Conservation (phyloP, 225 moss, liverwort and hornwort species). For the Physcomitrellopsis africana region DNA sequence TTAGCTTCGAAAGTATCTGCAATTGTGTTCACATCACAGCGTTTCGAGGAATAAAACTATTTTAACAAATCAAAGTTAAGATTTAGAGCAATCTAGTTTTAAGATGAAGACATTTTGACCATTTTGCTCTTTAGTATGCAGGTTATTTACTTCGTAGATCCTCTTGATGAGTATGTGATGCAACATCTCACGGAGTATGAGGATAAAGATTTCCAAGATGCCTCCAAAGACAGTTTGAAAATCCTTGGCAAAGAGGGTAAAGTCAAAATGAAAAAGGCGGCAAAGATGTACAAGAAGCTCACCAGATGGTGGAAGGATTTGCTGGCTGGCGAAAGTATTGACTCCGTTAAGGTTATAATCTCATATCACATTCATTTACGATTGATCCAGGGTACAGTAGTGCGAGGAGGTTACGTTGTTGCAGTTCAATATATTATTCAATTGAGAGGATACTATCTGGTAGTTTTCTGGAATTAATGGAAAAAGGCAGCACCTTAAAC, state of each 20-base stretch:
- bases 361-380: background rate
- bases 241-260: conserved; percentile 70
- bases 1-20: background rate
- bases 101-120: background rate
- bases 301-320: conserved; percentile 90
- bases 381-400: background rate
- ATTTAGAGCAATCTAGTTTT: background rate
- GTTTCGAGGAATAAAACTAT: background rate
- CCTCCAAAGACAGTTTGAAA: conserved; percentile 87
- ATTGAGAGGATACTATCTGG: background rate
- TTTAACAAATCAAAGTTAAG: background rate
- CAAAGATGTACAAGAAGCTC: conserved; percentile 68
- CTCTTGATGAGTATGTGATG: conserved; percentile 83
- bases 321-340: conserved; percentile 52
- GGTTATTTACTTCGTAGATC: conserved; percentile 86
- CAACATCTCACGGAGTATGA: conserved; percentile 84
- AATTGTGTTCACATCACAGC: background rate
- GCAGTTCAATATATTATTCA: background rate
- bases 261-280: conserved; percentile 62
- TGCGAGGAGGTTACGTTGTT: background rate
- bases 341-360: conserved; percentile 57
- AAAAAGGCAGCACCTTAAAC: too few relatives aligned
- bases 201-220: conserved; percentile 84
- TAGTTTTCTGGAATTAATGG: background rate
- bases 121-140: conserved; percentile 1